Conservation (phyloP, 192 early-diverging fungal species). For the Podochytrium sp. region DNA sequence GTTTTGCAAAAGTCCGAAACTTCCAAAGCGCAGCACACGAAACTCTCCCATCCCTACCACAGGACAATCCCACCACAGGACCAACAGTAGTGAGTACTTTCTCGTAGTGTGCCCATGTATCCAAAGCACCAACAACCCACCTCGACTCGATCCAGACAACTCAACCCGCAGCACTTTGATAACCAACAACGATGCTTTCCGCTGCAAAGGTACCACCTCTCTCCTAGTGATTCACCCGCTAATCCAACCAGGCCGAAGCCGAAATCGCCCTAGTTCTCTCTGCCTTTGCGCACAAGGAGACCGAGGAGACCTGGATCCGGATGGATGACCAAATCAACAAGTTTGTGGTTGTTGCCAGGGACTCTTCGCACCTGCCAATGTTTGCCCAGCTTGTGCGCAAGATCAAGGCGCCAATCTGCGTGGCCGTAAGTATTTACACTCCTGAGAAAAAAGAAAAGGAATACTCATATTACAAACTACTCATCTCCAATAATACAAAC, state of each 20-base stretch:
- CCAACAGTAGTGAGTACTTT: too few relatives aligned
- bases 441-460: too few relatives aligned
- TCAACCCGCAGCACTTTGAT: too few relatives aligned
- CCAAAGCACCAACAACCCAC: neutral
- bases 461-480: too few relatives aligned
- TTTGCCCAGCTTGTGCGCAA: slow-evolving; percentile 55
- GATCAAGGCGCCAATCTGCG: slow-evolving; percentile 49
- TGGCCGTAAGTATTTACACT: slow-evolving; percentile 59
- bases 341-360: slow-evolving; percentile 47
- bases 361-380: slow-evolving; percentile 45
- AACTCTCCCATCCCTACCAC: too few relatives aligned
- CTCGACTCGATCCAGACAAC: too few relatives aligned
- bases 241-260: slow-evolving; percentile 2
- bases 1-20: too few relatives aligned
- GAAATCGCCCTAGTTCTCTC: neutral
- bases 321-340: slow-evolving; percentile 64
- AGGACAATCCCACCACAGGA: too few relatives aligned
- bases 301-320: slow-evolving; percentile 71
- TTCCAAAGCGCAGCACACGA: too few relatives aligned
- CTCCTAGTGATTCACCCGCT: neutral
- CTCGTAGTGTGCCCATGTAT: too few relatives aligned
- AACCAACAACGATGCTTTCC: neutral
- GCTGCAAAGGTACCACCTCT: neutral
- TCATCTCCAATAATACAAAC: slow-evolving; percentile 1
- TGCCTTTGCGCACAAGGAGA: slow-evolving; percentile 62